A percentile compares a stretch with the other conserved stretches of the same genome.
Evolutionary conservation across 2,329 filamentous ascomycete genomes (phyloP).

Genomic region (Scedosporium apiospermum): DNA sequence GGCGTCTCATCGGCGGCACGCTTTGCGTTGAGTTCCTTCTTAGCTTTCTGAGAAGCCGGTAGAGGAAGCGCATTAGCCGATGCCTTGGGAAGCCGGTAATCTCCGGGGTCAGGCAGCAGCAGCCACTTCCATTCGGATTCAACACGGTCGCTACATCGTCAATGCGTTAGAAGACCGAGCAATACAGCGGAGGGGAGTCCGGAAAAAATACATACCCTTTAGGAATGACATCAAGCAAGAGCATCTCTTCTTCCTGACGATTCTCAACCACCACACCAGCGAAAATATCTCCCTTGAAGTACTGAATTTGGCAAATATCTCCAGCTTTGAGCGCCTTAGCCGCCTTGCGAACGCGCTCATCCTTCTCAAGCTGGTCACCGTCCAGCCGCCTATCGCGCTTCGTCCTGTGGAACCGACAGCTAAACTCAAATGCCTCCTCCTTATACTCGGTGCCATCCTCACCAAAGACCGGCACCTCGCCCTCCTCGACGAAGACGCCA

Average conservation of each 20-base stretch:
- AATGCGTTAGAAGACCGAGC: constrained; percentile 4
- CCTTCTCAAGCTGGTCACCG: constrained; percentile 58
- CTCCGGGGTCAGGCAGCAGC: constrained; percentile 59
- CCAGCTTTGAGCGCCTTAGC: constrained; percentile 60
- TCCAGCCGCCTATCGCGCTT: constrained; percentile 74
- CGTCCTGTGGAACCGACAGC: constrained; percentile 85
- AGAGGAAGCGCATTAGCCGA: constrained; percentile 64
- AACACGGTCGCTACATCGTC: constrained; percentile 41
- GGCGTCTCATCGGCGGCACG: constrained; percentile 52
- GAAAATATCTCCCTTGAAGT: constrained; percentile 76
- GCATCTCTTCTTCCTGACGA: constrained; percentile 59
- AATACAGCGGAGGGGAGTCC: not conserved
- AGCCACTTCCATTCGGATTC: constrained; percentile 84
- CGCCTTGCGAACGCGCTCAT: constrained; percentile 57
- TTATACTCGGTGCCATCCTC: constrained; percentile 90
- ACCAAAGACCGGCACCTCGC: constrained; percentile 74
- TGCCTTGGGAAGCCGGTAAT: constrained; percentile 65
- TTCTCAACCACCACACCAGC: constrained; percentile 85
- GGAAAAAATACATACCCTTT: constrained; percentile 53
- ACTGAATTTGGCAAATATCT: constrained; percentile 81
- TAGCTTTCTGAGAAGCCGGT: constrained; percentile 51
- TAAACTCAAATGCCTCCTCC: constrained; percentile 84
- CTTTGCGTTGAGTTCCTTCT: constrained; percentile 60
- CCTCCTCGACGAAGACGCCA: constrained; percentile 84
- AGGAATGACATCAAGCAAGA: constrained; percentile 76